phyloP scores from a whole-genome alignment of 2,329 filamentous ascomycete genomes.

The Paraphaeosphaeria sporulosa region DNA sequence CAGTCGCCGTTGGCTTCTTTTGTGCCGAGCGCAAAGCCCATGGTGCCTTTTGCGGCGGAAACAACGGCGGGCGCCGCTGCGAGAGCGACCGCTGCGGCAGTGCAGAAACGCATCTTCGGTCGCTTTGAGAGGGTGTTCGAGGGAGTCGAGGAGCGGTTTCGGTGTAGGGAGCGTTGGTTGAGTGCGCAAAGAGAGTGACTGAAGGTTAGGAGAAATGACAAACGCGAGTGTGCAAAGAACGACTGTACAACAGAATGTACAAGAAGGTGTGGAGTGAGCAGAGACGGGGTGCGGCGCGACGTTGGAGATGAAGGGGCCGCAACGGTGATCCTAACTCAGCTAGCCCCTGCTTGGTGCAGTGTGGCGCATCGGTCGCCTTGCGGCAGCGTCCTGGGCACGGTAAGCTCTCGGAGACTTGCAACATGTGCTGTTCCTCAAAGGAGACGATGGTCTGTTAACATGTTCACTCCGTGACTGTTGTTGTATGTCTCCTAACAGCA shows the following conservation, averaged over 20 bases:
- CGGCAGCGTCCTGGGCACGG: conserved; percentile 4
- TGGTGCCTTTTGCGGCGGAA: conserved; percentile 59
- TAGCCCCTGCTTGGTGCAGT: conserved; percentile 2
- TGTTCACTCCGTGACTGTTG: no score
- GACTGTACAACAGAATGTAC: conserved; percentile 33
- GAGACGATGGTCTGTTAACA: not conserved
- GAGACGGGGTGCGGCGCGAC: conserved; percentile 19
- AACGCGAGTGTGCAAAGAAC: conserved; percentile 25
- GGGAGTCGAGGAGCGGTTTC: not conserved
- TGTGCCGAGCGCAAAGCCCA: conserved; percentile 73
- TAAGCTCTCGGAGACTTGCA: not conserved
- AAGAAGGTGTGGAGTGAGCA: conserved; percentile 23
- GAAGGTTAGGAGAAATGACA: conserved; percentile 22
- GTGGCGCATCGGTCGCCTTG: conserved; percentile 5
- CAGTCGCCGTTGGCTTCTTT: conserved; percentile 66
- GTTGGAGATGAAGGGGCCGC: conserved; percentile 29
- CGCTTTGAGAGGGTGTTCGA: not conserved
- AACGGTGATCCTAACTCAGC: conserved; percentile 29
- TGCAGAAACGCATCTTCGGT: conserved; percentile 46
- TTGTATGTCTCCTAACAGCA: no score
- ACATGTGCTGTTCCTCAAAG: not conserved
- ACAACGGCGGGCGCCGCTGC: conserved; percentile 56
- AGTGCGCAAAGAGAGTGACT: conserved; percentile 23
- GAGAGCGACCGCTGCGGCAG: conserved; percentile 40
- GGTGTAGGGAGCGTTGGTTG: not conserved